Evolutionary conservation across 2,329 filamentous ascomycete genomes (phyloP), one percentile per base, ranked within the genome.

Genomic region (Drechslerella stenobrocha): DNA sequence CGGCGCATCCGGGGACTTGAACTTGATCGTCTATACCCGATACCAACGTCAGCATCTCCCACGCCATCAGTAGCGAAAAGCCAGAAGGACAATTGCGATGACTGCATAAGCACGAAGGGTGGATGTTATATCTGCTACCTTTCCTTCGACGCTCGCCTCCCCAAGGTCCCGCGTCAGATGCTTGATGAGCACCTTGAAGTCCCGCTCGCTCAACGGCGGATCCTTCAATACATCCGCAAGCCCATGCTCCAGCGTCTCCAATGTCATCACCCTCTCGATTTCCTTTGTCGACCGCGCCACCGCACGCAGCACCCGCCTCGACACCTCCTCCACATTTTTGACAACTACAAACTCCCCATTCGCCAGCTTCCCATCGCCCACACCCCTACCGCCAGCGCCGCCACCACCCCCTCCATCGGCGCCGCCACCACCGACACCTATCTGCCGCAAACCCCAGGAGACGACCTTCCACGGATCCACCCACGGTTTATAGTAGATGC

Each of bases 1-100:
- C 0, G 74, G 71, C 52, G 83, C 80, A 2, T 80, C 78, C 0
- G 81, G 75, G 0, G 77, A 77, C 72, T 83, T 87, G 75, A 97
- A 86, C 75, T 88, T 91, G 72, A 98, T 81, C 0, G 85, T 89
- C 70, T 84, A 77, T 2, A 83, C 73, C 90, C 85, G 72, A 80
- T 84, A 50, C 77, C 80, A n/a, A 30, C 30, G 85, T 77, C 35
- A 81, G 72, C 57, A 75, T 70, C 74, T 2, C n/a, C n/a, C n/a
- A n/a, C n/a, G n/a, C n/a, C n/a, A n/a, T n/a, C 30, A 47, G 20
- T 48, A 30, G 4, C 55, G 32, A 57, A 65, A 40, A 66, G 50
- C 67, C 44, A 34, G 28, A n/a, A n/a, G n/a, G n/a, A n/a, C n/a
- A n/a, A n/a, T n/a, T n/a, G n/a, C n/a, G n/a, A n/a, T n/a, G n/a